phyloP scores from a whole-genome alignment of 1,139 yeast species.

The Nakaseomyces glabratus region DNA sequence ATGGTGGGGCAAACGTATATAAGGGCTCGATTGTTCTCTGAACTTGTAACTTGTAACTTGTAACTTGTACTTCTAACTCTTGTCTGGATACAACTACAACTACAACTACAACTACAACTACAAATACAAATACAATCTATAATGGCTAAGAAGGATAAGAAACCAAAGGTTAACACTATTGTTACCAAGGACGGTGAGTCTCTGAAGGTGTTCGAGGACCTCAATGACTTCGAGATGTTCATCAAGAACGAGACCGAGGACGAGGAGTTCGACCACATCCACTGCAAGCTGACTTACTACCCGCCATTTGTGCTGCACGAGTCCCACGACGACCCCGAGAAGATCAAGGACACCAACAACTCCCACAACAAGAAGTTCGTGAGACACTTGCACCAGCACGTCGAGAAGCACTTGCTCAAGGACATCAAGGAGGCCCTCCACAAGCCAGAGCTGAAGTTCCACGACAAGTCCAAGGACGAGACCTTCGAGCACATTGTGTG shows the following conservation, averaged over 20 bases:
- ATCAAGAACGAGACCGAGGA: slow-evolving; percentile 69
- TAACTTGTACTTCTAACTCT: too few relatives aligned
- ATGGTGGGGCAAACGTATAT: too few relatives aligned
- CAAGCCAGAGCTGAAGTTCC: slow-evolving; percentile 42
- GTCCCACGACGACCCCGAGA: slow-evolving; percentile 61
- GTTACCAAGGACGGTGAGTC: slow-evolving; percentile 28
- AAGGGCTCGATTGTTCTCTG: too few relatives aligned
- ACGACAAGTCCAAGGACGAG: slow-evolving; percentile 43
- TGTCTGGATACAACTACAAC: too few relatives aligned
- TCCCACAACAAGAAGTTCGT: slow-evolving; percentile 63
- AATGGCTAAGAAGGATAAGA: slow-evolving; percentile 28
- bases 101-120: slow-evolving; percentile 1
- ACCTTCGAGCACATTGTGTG: slow-evolving; percentile 41
- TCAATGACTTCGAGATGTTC: slow-evolving; percentile 53
- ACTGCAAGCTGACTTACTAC: slow-evolving; percentile 55
- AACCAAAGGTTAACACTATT: slow-evolving; percentile 22
- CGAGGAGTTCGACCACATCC: slow-evolving; percentile 60
- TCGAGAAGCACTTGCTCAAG: slow-evolving; percentile 58
- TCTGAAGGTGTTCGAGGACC: slow-evolving; percentile 46
- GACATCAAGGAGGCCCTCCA: slow-evolving; percentile 60
- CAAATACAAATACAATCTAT: background rate
- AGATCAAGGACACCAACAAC: slow-evolving; percentile 64
- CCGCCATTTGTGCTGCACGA: slow-evolving; percentile 67
- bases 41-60: too few relatives aligned
- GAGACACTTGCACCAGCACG: slow-evolving; percentile 67